Evolutionary conservation across 2,329 filamentous ascomycete genomes (phyloP), one percentile per base, ranked within the genome.

Genomic region (Xylariomycetidae sp.): DNA sequence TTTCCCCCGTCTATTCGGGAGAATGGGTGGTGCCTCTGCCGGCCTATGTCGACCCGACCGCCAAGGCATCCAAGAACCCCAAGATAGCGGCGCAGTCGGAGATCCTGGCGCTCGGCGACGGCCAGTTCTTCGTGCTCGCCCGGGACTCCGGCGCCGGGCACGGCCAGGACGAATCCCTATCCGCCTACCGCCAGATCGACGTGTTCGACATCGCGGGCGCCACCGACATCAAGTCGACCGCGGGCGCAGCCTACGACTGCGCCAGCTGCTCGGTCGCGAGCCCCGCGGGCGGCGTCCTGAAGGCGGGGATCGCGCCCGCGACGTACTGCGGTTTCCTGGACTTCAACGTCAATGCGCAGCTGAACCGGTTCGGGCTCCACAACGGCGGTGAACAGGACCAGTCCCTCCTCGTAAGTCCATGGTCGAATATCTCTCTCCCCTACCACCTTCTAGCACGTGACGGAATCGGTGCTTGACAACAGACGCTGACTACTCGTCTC

Each of bases 11-110:
- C 3, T 76, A 79, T 48, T 60, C 63, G 14, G 69, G 71, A 27
- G 80, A 87, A 54, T 84, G 78, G 53, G 73, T 82, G 3, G 78
- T 87, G 4, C 71, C 74, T 4, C 65, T 88, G 10, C 81, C 83
- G 2, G 58, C 72, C 3, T 81, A 72, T 48, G 54, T 58, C 4
- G 69, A 77, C 46, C 66, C 66, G 6, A 64, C 60, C 10, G 62
- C 65, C 33, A 70, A 70, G 28, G 61, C 66, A 12, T 66, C 67
- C 13, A 53, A 54, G 35, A 62, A 55, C 17, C 50, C 50, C n/a
- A 52, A 67, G 34, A 71, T 77, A 2, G 81, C 83, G 2, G 74
- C 74, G 0, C 81, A 86, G 56, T 82, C 77, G 2, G 82, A 86
- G 52, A 72, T 88, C 19, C 76, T 80, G 49, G 76, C 74, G 41